Conservation (phyloP, 2,329 filamentous ascomycete species). For the Canariomyces notabilis region DNA sequence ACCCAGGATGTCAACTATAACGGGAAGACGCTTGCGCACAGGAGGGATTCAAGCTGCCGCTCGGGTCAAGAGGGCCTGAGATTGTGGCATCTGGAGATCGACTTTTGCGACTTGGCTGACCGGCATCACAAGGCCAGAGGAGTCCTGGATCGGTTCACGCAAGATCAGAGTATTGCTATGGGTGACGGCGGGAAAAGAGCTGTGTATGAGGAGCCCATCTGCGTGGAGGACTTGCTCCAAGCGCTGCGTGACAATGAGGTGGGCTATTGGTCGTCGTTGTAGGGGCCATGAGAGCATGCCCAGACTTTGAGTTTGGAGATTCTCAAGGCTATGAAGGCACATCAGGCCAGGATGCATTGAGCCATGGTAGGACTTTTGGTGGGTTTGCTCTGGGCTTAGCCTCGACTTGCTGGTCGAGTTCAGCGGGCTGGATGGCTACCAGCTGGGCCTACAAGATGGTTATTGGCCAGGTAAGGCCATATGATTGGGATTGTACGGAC, state of each 20-base stretch:
- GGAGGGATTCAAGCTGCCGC: not conserved
- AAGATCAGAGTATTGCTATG: not conserved
- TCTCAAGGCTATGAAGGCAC: no score
- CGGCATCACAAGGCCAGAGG: not conserved
- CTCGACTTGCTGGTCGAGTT: no score
- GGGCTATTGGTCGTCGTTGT: no score
- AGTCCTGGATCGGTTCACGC: not conserved
- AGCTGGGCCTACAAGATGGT: no score
- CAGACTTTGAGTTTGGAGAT: no score
- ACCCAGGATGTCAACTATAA: constrained; percentile 1
- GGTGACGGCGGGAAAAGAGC: not conserved
- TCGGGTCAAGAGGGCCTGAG: no score
- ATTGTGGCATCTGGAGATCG: not conserved
- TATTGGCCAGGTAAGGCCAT: not conserved
- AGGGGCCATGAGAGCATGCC: no score
- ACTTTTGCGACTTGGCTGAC: not conserved
- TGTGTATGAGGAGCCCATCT: not conserved
- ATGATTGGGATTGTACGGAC: not conserved
- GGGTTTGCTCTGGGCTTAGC: no score
- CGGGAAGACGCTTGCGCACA: constrained; percentile 1
- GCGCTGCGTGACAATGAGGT: no score
- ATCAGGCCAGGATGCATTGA: no score
- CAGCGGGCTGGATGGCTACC: no score
- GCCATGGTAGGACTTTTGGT: no score
- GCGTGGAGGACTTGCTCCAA: not conserved